phyloP scores from a whole-genome alignment of 1,284 basidiomycete genomes.

The Fistulinella cinereoalba region DNA sequence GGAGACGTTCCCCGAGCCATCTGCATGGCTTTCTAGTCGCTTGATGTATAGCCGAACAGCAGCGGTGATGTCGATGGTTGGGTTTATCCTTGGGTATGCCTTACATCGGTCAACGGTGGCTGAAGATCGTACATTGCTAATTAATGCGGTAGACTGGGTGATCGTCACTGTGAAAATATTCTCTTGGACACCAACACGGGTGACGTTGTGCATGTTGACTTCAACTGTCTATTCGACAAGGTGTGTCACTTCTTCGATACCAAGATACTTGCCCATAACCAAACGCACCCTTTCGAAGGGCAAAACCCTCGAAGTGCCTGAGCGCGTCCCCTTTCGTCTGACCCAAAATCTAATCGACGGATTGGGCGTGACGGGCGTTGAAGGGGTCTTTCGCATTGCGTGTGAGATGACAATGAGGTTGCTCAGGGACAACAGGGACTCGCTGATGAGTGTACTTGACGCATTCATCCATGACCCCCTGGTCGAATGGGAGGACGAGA shows the following conservation, averaged over 20 bases:
- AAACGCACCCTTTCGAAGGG: too few species aligned
- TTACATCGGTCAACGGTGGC: background rate
- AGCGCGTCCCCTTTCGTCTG: slow-evolving; percentile 92
- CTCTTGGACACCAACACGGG: slow-evolving; percentile 88
- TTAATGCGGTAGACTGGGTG: slow-evolving; percentile 72
- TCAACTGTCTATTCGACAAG: slow-evolving; percentile 98
- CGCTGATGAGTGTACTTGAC: slow-evolving; percentile 94
- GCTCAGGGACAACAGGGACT: slow-evolving; percentile 89
- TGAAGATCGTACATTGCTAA: background rate
- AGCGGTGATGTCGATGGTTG: slow-evolving; percentile 99
- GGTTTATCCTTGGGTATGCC: slow-evolving; percentile 87
- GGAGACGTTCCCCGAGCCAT: slow-evolving; percentile 94
- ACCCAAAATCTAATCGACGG: slow-evolving; percentile 95
- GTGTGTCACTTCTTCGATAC: slow-evolving; percentile 35
- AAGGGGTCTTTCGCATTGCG: slow-evolving; percentile 91
- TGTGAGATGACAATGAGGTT: slow-evolving; percentile 91
- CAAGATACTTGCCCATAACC: background rate
- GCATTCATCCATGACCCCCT: slow-evolving; percentile 98
- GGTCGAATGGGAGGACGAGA: slow-evolving; percentile 91
- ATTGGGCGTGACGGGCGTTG: slow-evolving; percentile 90
- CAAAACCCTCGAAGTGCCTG: slow-evolving; percentile 85
- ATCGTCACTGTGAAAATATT: slow-evolving; percentile 97
- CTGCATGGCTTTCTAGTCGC: slow-evolving; percentile 89
- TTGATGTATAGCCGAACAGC: slow-evolving; percentile 85
- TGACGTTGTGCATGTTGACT: slow-evolving; percentile 95